Evolutionary conservation across 805 yeast species (phyloP).

Genomic region (Kluyveromyces siamensis): DNA sequence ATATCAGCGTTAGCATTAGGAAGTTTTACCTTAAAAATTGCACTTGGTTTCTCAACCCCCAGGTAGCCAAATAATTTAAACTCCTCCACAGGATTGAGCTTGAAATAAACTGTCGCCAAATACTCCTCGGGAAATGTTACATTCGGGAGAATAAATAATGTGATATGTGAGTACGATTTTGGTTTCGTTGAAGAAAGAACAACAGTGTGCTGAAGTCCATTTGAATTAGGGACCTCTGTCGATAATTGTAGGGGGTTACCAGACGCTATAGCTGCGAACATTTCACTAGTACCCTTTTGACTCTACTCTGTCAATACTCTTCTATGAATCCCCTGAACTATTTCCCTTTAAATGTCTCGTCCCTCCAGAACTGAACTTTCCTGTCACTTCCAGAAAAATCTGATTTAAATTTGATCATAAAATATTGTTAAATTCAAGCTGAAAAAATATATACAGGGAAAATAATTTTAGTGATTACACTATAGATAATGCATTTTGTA

Average conservation of each 20-base stretch:
- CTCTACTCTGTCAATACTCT: no score
- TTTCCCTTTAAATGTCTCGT: background rate
- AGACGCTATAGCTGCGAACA: constrained; percentile 34
- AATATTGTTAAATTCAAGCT: background rate
- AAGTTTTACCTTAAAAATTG: constrained; percentile 71
- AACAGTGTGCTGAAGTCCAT: constrained; percentile 29
- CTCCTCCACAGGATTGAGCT: constrained; percentile 50
- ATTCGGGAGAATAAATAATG: constrained; percentile 80
- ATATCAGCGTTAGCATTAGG: constrained; percentile 11
- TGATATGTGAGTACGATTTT: constrained; percentile 52
- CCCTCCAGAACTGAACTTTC: background rate
- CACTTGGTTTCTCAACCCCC: constrained; percentile 68
- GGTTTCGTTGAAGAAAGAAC: constrained; percentile 29
- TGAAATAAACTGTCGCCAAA: constrained; percentile 84
- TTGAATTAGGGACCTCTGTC: constrained; percentile 30
- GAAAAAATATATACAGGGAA: background rate
- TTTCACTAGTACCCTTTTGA: background rate
- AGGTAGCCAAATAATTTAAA: constrained; percentile 62
- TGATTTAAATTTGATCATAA: background rate
- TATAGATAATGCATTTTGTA: constrained; percentile 13
- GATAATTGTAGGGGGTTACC: constrained; percentile 31
- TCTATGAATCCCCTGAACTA: background rate
- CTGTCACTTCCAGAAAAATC: constrained; percentile 1
- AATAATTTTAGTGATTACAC: background rate
- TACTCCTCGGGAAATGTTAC: constrained; percentile 58